Percentiles rank a stretch among this genome's conserved stretches.
phyloP scores from a whole-genome alignment of 805 yeast species.

The Kuraishia capsulata region DNA sequence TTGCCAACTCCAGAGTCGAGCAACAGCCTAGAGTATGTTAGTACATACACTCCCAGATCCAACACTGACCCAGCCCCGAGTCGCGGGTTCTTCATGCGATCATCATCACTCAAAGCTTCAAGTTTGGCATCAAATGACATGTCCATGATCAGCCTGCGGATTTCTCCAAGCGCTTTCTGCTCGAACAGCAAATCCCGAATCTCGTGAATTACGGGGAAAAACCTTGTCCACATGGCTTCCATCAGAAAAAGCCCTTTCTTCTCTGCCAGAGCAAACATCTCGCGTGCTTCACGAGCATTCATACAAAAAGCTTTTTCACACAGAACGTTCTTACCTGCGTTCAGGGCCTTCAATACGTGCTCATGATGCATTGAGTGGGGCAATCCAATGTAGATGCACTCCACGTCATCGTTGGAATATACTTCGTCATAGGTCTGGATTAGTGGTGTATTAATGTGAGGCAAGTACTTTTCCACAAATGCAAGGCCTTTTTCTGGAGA shows the following conservation, averaged over 20 bases:
- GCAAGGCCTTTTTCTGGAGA: slow-evolving; percentile 23
- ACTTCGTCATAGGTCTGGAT: slow-evolving; percentile 32
- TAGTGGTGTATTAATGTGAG: slow-evolving; percentile 7
- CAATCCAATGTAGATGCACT: slow-evolving; percentile 44
- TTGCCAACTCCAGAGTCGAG: slow-evolving; percentile 25
- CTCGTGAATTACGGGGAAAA: slow-evolving; percentile 34
- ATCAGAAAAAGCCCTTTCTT: slow-evolving; percentile 34
- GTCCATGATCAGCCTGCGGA: slow-evolving; percentile 33
- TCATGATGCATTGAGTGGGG: slow-evolving; percentile 46
- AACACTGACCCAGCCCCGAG: slow-evolving; percentile 50
- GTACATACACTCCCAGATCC: slow-evolving; percentile 45
- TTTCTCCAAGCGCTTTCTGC: slow-evolving; percentile 35
- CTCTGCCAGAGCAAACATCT: slow-evolving; percentile 33
- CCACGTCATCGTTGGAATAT: slow-evolving; percentile 30
- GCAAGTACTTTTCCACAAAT: slow-evolving; percentile 15
- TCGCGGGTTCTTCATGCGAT: slow-evolving; percentile 31
- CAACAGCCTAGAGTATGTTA: slow-evolving; percentile 35
- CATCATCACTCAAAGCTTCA: slow-evolving; percentile 19
- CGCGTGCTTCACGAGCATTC: slow-evolving; percentile 32
- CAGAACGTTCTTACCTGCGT: slow-evolving; percentile 38
- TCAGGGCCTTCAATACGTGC: slow-evolving; percentile 31
- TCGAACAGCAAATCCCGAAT: slow-evolving; percentile 27
- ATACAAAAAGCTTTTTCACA: slow-evolving; percentile 50
- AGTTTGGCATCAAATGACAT: slow-evolving; percentile 27
- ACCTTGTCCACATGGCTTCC: slow-evolving; percentile 56